Evolutionary conservation across 208 protist genomes (phyloP), one percentile per base, ranked within the genome.

Genomic region (Acanthamoeba triangularis): DNA sequence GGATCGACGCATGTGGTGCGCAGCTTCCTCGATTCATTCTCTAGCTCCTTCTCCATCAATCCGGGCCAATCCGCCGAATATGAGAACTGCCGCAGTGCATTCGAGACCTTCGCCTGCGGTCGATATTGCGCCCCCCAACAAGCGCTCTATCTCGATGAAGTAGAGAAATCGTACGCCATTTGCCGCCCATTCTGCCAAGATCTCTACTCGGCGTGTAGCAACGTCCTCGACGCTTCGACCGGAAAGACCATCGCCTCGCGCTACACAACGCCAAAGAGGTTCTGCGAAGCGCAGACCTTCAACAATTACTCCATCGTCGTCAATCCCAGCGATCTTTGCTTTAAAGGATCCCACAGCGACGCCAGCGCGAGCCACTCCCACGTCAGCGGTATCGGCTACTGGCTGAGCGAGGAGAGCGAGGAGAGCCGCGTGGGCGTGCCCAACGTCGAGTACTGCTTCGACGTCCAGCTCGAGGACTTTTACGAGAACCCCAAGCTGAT

Each of bases 21-120:
- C 41, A 35, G 63, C 37, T 65, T 72, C 10, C 61, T 95, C 54
- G 49, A 87, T 52, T 52, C 76, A 8, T n/a, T 61, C 23, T n/a
- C 28, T 20, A 28, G 41, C 35, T 37, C 37, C 33, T 59, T 74
- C n/a, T 52, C 28, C 49, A 35, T 25, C 52, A 33, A 30, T 10
- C 25, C 28, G 30, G 30, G 56, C 25, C 33, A 41, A n/a, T 54
- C 41, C 18, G 41, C 30, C 18, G 41, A 10, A 6, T 67, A 44
- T 69, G 52, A 30, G 10, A 16, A 28, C 14, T 94, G 88, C 33
- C 28, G 78, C 14, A 14, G 3, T 13, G n/a, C 61, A 35, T 95
- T 88, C n/a, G 92, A 95, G 30, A 72, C 54, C 23, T 72, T 95
- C 10, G 92, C 92, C 30, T 95, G 92, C 30, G 92, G 92, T 28